Evolutionary conservation across 2,329 filamentous ascomycete species (phyloP).

Genomic region (Verticillium klebahnii): DNA sequence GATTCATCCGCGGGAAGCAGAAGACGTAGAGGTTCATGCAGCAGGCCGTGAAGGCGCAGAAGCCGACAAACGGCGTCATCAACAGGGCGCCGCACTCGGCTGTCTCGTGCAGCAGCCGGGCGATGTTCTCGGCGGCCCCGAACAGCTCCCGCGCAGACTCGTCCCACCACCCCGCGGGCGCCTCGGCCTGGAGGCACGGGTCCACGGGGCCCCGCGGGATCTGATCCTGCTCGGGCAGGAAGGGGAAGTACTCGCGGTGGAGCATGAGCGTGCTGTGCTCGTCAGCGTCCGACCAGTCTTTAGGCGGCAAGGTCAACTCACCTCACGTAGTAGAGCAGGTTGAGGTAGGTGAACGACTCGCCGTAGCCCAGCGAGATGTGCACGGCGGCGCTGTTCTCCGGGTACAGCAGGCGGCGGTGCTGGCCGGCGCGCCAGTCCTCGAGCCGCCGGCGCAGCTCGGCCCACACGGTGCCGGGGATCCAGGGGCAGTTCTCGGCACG

Average conservation of each 20-base stretch:
- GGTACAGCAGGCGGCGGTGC: constrained; percentile 29
- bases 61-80: constrained; percentile 36
- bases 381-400: constrained; percentile 28
- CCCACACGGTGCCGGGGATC: constrained; percentile 30
- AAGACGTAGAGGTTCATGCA: constrained; percentile 35
- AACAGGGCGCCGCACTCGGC: constrained; percentile 29
- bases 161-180: constrained; percentile 34
- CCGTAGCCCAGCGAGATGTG: constrained; percentile 33
- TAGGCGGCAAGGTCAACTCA: constrained; percentile 11
- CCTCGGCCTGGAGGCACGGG: constrained; percentile 29
- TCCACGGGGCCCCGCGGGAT: constrained; percentile 33
- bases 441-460: constrained; percentile 20
- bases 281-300: background rate
- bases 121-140: constrained; percentile 27
- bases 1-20: constrained; percentile 35
- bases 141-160: constrained; percentile 31
- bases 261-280: constrained; percentile 31
- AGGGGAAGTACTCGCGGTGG: constrained; percentile 38
- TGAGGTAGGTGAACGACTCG: constrained; percentile 37
- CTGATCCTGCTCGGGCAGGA: constrained; percentile 29
- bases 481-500: constrained; percentile 33
- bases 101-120: constrained; percentile 28
- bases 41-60: constrained; percentile 40
- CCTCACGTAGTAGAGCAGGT: constrained; percentile 38
- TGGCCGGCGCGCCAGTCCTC: constrained; percentile 29